Conservation (phyloP, 768 basidiomycete species). For the Amanita fuliginea region DNA sequence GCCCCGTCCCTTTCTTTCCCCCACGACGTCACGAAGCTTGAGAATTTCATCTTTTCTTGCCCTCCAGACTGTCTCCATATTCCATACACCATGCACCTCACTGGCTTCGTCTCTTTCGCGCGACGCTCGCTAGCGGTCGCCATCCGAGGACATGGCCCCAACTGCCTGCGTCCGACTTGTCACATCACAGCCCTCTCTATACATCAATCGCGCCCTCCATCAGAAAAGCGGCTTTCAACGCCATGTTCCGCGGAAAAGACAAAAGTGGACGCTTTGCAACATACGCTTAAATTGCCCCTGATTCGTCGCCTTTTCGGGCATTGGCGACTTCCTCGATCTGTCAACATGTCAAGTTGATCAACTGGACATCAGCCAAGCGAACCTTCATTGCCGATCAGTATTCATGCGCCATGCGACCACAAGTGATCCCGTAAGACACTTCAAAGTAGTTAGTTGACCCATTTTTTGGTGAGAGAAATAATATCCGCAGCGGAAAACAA, state of each 20-base stretch:
- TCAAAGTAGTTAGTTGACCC: not conserved
- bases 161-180: not conserved
- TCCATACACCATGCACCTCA: not conserved
- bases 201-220: not conserved
- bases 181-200: not conserved
- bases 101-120: not conserved
- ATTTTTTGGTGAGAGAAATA: not conserved
- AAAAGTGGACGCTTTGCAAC: not conserved
- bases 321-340: not conserved
- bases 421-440: not conserved
- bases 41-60: not conserved
- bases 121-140: not conserved
- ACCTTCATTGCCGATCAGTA: not conserved
- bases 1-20: not conserved
- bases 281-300: not conserved
- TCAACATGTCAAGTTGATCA: not conserved
- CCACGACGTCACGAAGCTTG: not conserved
- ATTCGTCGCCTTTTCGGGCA: not conserved
- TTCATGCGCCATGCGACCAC: not conserved
- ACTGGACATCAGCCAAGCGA: not conserved
- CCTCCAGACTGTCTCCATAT: not conserved
- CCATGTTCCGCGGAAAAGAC: not conserved
- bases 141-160: not conserved
- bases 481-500: too few species aligned
- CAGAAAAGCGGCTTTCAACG: not conserved